Conservation (phyloP, 768 basidiomycete species). For the Suillus cothurnatus region DNA sequence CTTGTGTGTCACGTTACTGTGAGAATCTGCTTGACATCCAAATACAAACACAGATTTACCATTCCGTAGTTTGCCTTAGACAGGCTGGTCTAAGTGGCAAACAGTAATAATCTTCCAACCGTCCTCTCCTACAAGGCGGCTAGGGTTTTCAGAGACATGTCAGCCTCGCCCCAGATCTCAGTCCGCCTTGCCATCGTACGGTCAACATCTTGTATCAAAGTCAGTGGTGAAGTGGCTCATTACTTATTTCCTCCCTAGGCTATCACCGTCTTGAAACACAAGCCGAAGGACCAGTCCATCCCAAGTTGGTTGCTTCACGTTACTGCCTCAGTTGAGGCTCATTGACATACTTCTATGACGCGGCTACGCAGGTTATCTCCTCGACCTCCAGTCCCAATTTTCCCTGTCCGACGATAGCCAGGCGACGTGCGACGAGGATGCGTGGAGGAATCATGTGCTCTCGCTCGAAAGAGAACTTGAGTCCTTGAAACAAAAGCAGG, state of each 20-base stretch:
- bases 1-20: too few species aligned
- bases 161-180: not conserved
- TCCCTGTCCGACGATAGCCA: conserved; percentile 10
- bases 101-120: too few species aligned
- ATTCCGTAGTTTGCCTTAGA: too few species aligned
- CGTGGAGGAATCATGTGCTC: conserved; percentile 31
- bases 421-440: not conserved
- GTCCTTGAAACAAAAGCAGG: conserved; percentile 20
- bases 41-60: too few species aligned
- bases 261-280: conserved; percentile 26
- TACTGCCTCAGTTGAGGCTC: not conserved
- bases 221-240: not conserved
- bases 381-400: conserved; percentile 30
- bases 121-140: too few species aligned
- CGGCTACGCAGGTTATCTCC: conserved; percentile 24
- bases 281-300: conserved; percentile 26
- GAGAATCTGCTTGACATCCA: too few species aligned
- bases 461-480: conserved; percentile 29
- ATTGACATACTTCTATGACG: not conserved
- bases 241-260: conserved; percentile 15
- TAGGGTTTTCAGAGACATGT: not conserved
- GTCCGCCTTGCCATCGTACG: conserved; percentile 4
- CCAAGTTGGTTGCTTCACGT: conserved; percentile 18
- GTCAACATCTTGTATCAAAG: not conserved
- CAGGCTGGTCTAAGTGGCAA: too few species aligned